These are phyloP conservation scores for Pisolithus albus DNA, from an alignment of 768 basidiomycete species.

Conservation along the genomic window DNA sequence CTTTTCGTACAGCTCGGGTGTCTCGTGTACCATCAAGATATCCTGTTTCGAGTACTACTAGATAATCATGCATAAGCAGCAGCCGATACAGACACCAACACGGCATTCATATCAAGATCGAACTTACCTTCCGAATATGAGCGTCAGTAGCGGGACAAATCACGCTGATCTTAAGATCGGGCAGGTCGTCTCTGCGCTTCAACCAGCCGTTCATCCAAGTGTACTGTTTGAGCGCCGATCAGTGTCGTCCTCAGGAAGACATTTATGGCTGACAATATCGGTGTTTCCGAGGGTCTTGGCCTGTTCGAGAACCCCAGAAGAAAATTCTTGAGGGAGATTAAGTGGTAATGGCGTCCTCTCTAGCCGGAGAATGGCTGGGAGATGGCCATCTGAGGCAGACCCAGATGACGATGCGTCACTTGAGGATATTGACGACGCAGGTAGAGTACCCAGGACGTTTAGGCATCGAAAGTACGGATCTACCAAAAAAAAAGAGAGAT, in stretches of 20 bases:
- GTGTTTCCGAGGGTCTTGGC: constrained; percentile 50
- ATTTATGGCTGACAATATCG: constrained; percentile 50
- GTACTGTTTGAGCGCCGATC: constrained; percentile 48
- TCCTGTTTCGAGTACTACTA: constrained; percentile 71
- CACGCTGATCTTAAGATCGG: constrained; percentile 78
- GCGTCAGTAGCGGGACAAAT: constrained; percentile 86
- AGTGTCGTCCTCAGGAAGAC: constrained; percentile 1
- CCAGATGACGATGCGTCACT: constrained; percentile 7
- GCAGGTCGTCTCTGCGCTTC: constrained; percentile 24
- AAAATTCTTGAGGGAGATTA: constrained; percentile 32
- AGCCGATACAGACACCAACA: neutral
- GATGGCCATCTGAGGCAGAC: constrained; percentile 16
- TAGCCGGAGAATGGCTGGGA: constrained; percentile 61
- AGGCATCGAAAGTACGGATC: constrained; percentile 57
- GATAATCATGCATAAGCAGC: neutral
- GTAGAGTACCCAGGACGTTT: constrained; percentile 63
- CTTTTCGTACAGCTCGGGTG: constrained; percentile 63
- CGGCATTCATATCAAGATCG: neutral
- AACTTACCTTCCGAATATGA: constrained; percentile 72
- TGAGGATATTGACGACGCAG: constrained; percentile 12
- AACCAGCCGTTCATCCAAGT: constrained; percentile 76
- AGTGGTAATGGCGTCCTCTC: constrained; percentile 68
- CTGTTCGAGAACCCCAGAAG: constrained; percentile 31
- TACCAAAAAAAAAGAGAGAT: constrained; percentile 12
- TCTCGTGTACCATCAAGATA: constrained; percentile 71